A percentile compares a stretch with the other conserved stretches of the same genome.
These are phyloP conservation scores for Rhodomyrtus tomentosa DNA, from an alignment of 345 rosid genomes.

Conservation along the genomic window DNA sequence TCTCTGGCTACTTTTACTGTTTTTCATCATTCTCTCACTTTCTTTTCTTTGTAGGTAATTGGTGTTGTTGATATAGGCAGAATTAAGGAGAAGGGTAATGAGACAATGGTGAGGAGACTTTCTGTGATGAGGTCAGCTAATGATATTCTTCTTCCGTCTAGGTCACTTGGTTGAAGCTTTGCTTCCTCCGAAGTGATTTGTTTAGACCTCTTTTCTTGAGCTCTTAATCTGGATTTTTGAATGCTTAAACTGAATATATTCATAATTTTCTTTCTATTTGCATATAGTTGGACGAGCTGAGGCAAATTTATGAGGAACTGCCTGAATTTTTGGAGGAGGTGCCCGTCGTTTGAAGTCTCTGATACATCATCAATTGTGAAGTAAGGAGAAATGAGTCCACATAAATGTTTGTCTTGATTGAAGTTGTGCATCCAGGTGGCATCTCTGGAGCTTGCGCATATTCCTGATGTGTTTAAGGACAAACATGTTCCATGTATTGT, in stretches of 20 bases:
- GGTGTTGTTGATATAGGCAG: slow-evolving; percentile 84
- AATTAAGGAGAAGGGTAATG: slow-evolving; percentile 75
- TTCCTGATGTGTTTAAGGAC: slow-evolving; percentile 44
- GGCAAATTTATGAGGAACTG: slow-evolving; percentile 89
- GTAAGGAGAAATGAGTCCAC: slow-evolving; percentile 1
- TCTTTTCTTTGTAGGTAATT: slow-evolving; percentile 38
- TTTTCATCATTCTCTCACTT: not conserved
- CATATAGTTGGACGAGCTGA: slow-evolving; percentile 74
- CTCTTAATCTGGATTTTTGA: not conserved
- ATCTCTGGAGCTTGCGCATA: slow-evolving; percentile 52
- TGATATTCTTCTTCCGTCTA: not conserved
- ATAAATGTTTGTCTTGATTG: slow-evolving; percentile 1
- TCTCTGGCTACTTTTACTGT: not conserved
- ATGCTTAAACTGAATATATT: not conserved
- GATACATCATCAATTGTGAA: not conserved
- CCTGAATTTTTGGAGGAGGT: slow-evolving; percentile 91
- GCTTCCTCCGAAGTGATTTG: not conserved
- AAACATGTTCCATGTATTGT: slow-evolving; percentile 55
- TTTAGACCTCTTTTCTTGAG: not conserved
- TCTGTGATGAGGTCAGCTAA: slow-evolving; percentile 77
- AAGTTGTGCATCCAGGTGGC: slow-evolving; percentile 45
- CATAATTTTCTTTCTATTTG: not conserved
- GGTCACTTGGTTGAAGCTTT: not conserved
- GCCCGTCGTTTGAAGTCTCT: slow-evolving; percentile 4
- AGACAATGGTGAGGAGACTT: slow-evolving; percentile 79